Evolutionary conservation across 768 basidiomycete species (phyloP).

Genomic region (Suillus alpinus): DNA sequence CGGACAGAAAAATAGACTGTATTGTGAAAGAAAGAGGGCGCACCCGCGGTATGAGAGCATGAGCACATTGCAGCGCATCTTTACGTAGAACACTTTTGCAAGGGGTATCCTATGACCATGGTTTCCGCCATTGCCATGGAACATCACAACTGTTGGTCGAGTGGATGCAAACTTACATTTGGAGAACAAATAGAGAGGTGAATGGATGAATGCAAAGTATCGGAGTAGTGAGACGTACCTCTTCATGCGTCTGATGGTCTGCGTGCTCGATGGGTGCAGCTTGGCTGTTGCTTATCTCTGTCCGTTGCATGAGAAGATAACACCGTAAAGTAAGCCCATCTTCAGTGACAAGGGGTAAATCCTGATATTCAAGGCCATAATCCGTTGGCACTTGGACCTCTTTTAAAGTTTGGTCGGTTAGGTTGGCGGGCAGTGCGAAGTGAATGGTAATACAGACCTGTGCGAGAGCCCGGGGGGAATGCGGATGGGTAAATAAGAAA

Average conservation of each 20-base stretch:
- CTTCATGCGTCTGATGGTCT: slow-evolving; percentile 49
- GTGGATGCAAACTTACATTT: slow-evolving; percentile 37
- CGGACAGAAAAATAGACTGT: not conserved
- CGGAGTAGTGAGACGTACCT: slow-evolving; percentile 39
- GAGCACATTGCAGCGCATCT: slow-evolving; percentile 89
- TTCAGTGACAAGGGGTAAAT: slow-evolving; percentile 66
- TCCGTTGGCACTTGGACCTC: slow-evolving; percentile 73
- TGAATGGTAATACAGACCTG: slow-evolving; percentile 43
- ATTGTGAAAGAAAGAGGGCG: slow-evolving; percentile 19
- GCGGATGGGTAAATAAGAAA: slow-evolving; percentile 89
- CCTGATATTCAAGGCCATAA: slow-evolving; percentile 71
- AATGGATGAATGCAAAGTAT: not conserved
- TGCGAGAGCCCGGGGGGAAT: slow-evolving; percentile 76
- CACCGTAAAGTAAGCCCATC: slow-evolving; percentile 73
- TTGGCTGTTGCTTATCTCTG: slow-evolving; percentile 38
- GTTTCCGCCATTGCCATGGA: slow-evolving; percentile 89
- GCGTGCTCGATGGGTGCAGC: slow-evolving; percentile 34
- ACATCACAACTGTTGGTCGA: slow-evolving; percentile 88
- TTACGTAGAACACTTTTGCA: slow-evolving; percentile 75
- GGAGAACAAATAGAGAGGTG: not conserved
- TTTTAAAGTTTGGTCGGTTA: slow-evolving; percentile 23
- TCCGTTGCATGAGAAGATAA: slow-evolving; percentile 71
- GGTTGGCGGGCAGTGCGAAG: not conserved
- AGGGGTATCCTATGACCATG: slow-evolving; percentile 89
- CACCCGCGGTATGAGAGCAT: slow-evolving; percentile 94